A percentile compares a stretch with the other conserved stretches of the same genome.
These are phyloP conservation scores for Amaranthus palmeri DNA, from an alignment of 148 eudicot genomes.

Conservation along the genomic window DNA sequence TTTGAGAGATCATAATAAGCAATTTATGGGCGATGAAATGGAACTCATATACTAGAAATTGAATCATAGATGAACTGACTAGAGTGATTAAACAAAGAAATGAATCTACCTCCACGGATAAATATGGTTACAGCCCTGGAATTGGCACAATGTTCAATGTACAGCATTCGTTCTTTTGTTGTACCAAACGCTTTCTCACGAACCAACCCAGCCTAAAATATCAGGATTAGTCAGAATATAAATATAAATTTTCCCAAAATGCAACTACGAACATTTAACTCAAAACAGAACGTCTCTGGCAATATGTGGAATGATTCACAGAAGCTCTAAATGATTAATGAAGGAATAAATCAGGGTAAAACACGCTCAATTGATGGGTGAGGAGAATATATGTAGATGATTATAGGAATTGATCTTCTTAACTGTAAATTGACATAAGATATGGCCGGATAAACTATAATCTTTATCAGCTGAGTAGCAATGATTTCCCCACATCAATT, in stretches of 20 bases:
- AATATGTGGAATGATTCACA: neutral
- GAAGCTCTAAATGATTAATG: neutral
- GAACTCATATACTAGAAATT: neutral
- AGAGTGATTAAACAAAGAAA: neutral
- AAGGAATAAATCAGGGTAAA: neutral
- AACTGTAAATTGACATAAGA: too few relatives aligned
- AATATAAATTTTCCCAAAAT: neutral
- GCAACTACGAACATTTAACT: neutral
- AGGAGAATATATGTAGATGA: too few relatives aligned
- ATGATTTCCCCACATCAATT: too few relatives aligned
- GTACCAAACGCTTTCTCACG: slow-evolving; percentile 94
- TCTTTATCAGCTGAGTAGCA: too few relatives aligned
- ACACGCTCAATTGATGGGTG: too few relatives aligned
- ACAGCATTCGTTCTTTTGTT: slow-evolving; percentile 90
- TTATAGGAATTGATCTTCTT: too few relatives aligned
- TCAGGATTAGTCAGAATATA: slow-evolving; percentile 6
- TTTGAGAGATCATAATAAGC: too few relatives aligned
- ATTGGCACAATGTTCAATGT: slow-evolving; percentile 96
- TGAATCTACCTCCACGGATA: slow-evolving; percentile 80
- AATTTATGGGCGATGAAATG: too few relatives aligned
- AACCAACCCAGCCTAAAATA: slow-evolving; percentile 85
- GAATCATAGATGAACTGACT: neutral
- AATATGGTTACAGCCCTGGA: slow-evolving; percentile 94
- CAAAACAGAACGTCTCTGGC: too few relatives aligned
- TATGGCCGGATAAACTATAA: too few relatives aligned